Conservation (phyloP, 768 basidiomycete species). For the Rhodosporidiobolus sp. region DNA sequence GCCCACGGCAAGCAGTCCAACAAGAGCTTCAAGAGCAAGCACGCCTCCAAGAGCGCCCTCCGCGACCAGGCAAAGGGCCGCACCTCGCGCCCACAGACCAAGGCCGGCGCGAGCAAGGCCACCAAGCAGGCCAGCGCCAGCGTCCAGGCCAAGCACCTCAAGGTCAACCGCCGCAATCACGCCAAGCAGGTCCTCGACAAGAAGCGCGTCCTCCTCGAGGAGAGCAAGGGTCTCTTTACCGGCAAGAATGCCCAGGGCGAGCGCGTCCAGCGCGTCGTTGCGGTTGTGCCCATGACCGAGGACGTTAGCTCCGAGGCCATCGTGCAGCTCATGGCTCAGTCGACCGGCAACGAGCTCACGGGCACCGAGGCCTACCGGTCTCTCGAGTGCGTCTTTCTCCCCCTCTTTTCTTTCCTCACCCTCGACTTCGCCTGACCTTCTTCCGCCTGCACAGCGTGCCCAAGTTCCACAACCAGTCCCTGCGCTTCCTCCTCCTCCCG, state of each 20-base stretch:
- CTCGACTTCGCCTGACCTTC: background rate
- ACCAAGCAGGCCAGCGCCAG: slow-evolving; percentile 41
- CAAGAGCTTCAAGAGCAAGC: slow-evolving; percentile 84
- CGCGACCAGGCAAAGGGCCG: slow-evolving; percentile 60
- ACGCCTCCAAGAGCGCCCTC: slow-evolving; percentile 70
- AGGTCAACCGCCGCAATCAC: slow-evolving; percentile 74
- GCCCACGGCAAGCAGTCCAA: slow-evolving; percentile 89
- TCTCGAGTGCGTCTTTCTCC: slow-evolving; percentile 18
- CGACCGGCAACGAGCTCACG: slow-evolving; percentile 59
- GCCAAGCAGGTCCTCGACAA: slow-evolving; percentile 75
- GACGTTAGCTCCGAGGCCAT: slow-evolving; percentile 60
- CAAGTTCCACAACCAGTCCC: slow-evolving; percentile 68
- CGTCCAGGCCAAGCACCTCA: slow-evolving; percentile 59
- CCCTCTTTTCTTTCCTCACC: slow-evolving; percentile 10
- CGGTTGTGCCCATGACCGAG: slow-evolving; percentile 75
- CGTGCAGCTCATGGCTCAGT: slow-evolving; percentile 60
- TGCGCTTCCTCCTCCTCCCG: slow-evolving; percentile 76
- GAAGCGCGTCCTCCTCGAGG: slow-evolving; percentile 67
- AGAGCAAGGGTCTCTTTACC: slow-evolving; percentile 71
- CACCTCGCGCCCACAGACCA: slow-evolving; percentile 39
- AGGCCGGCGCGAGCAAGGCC: slow-evolving; percentile 29
- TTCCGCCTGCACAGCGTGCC: slow-evolving; percentile 60
- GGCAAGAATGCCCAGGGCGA: slow-evolving; percentile 56
- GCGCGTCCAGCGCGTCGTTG: slow-evolving; percentile 78
- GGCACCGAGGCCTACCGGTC: slow-evolving; percentile 45